Evolutionary conservation across 257 asterid species (phyloP), one percentile per base, ranked within the genome.

Genomic region (Oldenlandia corymbosa): DNA sequence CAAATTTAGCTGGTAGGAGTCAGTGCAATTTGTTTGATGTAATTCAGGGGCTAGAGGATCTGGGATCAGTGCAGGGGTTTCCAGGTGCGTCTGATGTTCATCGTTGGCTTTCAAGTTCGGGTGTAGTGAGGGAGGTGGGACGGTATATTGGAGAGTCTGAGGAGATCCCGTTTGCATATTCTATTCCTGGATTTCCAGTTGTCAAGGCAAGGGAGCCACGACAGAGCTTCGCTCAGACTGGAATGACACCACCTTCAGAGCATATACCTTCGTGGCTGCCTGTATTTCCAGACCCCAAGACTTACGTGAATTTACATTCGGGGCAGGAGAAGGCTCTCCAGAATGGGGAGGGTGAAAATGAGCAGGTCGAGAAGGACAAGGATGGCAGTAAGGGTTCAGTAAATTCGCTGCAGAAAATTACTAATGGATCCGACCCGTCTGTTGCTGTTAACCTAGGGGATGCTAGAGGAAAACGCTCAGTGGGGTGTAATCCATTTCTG

Each of bases 231-330:
- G 72, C 66, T 39, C 85, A 77, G 68, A 74, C 67, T 5, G 86
- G 76, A 28, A 88, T 76, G 62, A 66, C 17, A 20, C 84, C 86
- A 0, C 88, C 84, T 14, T 69, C 58, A 13, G 85, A 75, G 43
- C 86, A 85, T 72, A 80, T 91, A 66, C 96, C 96, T 58, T 65
- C 76, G 60, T 91, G 97, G 73, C 56, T 75, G 63, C 79, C 79
- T 47, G 66, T 12, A 28, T 54, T 69, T 69, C 75, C 79, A 2
- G 75, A 69, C 43, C 67, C 75, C 1, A 69, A 61, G 32, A 79
- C 94, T 53, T 80, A 65, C 20, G 53, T 53, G 42, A 67, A 74
- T 34, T 47, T 60, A 30, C 69, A 64, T 43, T 68, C 69, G 24
- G 76, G 54, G 52, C 75, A 69, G 2, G 77, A 60, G 61, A 83